A percentile compares a stretch with the other conserved stretches of the same genome.
These are phyloP conservation scores for Zasmidium angulare DNA, from an alignment of 2,329 filamentous ascomycete species.

Conservation along the genomic window DNA sequence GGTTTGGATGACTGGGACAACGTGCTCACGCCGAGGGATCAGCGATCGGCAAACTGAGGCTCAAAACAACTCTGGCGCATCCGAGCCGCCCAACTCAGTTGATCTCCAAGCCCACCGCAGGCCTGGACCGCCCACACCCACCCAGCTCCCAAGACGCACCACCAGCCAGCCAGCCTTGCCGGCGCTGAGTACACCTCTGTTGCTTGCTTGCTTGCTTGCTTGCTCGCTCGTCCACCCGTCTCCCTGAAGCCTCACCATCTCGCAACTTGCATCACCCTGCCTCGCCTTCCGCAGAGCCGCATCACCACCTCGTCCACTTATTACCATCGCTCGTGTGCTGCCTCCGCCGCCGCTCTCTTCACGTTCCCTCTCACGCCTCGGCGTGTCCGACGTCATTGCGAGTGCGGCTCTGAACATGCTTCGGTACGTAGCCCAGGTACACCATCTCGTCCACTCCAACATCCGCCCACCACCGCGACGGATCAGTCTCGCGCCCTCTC, in stretches of 20 bases:
- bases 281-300: neutral
- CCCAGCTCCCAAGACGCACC: neutral
- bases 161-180: neutral
- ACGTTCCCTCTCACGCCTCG: constrained; percentile 5
- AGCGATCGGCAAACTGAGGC: neutral
- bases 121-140: neutral
- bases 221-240: neutral
- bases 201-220: neutral
- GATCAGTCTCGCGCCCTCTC: neutral
- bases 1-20: neutral
- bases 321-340: neutral
- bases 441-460: neutral
- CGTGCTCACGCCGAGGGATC: neutral
- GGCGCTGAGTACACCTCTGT: neutral
- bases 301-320: neutral
- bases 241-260: neutral
- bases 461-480: constrained; percentile 3
- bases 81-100: neutral
- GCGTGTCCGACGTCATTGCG: constrained; percentile 9
- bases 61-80: neutral
- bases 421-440: constrained; percentile 13
- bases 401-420: constrained; percentile 15
- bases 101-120: neutral
- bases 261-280: neutral
- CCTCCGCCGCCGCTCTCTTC: neutral